Evolutionary conservation across 257 asterid species (phyloP), one percentile per base, ranked within the genome.

Genomic region (Henckelia pumila): DNA sequence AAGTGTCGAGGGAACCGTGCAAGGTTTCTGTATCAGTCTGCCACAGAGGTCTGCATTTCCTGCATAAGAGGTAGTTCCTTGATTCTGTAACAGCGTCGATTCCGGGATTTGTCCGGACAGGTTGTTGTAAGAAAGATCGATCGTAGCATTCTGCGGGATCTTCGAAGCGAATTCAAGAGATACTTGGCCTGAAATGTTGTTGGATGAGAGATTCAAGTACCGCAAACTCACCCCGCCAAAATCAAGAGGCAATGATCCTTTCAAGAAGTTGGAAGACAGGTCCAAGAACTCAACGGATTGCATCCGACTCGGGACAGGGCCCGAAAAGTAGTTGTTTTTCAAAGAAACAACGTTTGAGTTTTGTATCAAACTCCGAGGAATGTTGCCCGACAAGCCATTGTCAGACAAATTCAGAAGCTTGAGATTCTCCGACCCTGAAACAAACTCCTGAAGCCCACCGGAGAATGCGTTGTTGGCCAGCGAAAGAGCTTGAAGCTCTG

Each of bases 21-120:
- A 93, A 0, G 84, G 89, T 37, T 80, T 88, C 72, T 79, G 77
- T 62, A 88, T 75, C 30, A 95, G 92, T 11, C 85, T 85, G 20
- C 99, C 99, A 47, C 99, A 93, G 9, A 93, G 92, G 23, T 77
- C 82, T 23, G 44, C 2, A 56, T 93, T 93, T 29, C 99, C 97
- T 7, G 73, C 78, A 67, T 78, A 90, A 7, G 83, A 81, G 76
- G 81, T 95, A 37, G 86, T 71, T 78, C 85, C 81, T 72, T 93
- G 99, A 70, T 80, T 86, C 29, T 73, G 69, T 14, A 93, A 75
- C 0, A 88, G 73, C 56, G 17, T 25, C 3, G 83, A 67, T 23
- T 76, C 76, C 6, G 99, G 99, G 40, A 93, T 83, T 74, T 84
- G 82, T 5, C 99, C 99, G 0, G 92, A 85, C n/a, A 87, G 85